A percentile compares a stretch with the other conserved stretches of the same genome.
Conservation (phyloP, 208 protist genomes). For the Tetramitus jugosus region DNA sequence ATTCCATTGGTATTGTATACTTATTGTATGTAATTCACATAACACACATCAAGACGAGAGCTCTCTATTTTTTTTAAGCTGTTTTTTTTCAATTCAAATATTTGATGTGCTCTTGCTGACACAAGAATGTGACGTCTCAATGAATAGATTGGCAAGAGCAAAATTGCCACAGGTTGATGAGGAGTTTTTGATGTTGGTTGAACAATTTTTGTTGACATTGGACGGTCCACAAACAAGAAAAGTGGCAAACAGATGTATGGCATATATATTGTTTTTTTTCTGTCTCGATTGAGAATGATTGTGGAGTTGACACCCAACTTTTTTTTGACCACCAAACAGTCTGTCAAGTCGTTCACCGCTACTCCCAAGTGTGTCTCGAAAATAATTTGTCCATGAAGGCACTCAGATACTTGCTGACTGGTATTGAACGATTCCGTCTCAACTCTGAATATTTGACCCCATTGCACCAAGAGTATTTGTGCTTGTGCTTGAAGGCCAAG, state of each 20-base stretch:
- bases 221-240: slow-evolving; percentile 30
- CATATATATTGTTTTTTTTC: too few relatives aligned
- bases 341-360: slow-evolving; percentile 25
- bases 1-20: slow-evolving; percentile 41
- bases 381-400: slow-evolving; percentile 22
- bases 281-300: too few relatives aligned
- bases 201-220: slow-evolving; percentile 23
- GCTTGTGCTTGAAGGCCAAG: slow-evolving; percentile 43
- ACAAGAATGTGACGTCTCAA: too few relatives aligned
- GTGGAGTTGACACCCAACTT: too few relatives aligned
- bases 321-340: too few relatives aligned
- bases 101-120: too few relatives aligned
- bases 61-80: too few relatives aligned
- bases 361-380: slow-evolving; percentile 29
- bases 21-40: slow-evolving; percentile 28
- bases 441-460: slow-evolving; percentile 38
- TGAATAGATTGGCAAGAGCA: too few relatives aligned
- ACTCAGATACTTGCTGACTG: slow-evolving; percentile 30
- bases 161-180: not conserved
- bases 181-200: slow-evolving; percentile 27
- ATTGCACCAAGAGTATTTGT: slow-evolving; percentile 44
- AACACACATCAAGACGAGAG: too few relatives aligned
- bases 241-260: slow-evolving; percentile 25
- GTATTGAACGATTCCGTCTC: slow-evolving; percentile 26
- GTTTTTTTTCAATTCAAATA: too few relatives aligned